Percentiles rank a stretch among this genome's conserved stretches.
Conservation (phyloP, 495 filamentous ascomycete genomes). For the Annulohypoxylon moriforme region DNA sequence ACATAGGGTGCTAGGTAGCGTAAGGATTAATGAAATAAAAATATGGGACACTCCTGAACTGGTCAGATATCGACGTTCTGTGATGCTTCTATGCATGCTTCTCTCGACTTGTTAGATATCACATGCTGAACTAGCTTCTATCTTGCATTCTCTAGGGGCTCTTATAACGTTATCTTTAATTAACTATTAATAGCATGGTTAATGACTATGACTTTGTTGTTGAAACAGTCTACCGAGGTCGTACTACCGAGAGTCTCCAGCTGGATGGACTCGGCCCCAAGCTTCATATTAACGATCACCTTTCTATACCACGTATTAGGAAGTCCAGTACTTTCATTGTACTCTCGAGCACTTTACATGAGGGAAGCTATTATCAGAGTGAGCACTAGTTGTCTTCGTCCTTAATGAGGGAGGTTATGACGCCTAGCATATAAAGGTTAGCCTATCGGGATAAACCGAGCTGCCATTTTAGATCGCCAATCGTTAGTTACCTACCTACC, state of each 20-base stretch:
- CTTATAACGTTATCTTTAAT: neutral
- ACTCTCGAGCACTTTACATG: neutral
- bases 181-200: slow-evolving; percentile 3
- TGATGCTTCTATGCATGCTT: slow-evolving; percentile 43
- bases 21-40: slow-evolving; percentile 15
- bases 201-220: neutral
- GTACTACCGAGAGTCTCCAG: neutral
- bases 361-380: neutral
- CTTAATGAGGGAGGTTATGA: neutral
- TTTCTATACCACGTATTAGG: neutral
- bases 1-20: too few relatives aligned
- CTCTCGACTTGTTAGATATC: slow-evolving; percentile 11
- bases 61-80: slow-evolving; percentile 20
- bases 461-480: neutral
- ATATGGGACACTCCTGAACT: neutral
- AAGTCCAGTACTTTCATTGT: neutral
- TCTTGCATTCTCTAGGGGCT: slow-evolving; percentile 1
- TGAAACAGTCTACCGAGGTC: neutral
- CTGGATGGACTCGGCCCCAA: neutral
- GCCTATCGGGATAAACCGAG: slow-evolving; percentile 5
- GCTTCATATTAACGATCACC: neutral
- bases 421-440: neutral
- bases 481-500: neutral
- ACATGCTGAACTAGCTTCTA: slow-evolving; percentile 10
- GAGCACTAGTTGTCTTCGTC: neutral